Base-by-base conservation (phyloP, 1,139 yeast species). In the Suhomyces maxii region DNA sequence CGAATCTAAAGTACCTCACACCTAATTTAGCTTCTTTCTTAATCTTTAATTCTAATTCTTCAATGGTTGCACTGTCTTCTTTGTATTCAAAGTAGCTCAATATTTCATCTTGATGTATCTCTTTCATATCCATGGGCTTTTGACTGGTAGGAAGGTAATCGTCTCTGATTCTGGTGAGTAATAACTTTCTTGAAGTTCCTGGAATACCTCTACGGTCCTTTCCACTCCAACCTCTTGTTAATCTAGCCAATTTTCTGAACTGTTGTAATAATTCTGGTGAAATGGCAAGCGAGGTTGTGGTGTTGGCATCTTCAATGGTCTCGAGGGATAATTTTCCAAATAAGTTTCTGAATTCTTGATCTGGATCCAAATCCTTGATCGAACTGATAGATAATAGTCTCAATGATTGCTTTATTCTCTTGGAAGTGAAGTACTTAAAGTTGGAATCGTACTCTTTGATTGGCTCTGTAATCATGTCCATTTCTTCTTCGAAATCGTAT, bases 201-300 rank as follows among this genome's bases (percentile, higher is more conserved):
- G 95, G 91, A 6, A 87, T 80, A 10, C 82, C 71, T 42, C 86
- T 67, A 48, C 84, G 81, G 59, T 88, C 95, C 53, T 82, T 80
- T 0, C 96, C 95, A 41, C 90, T 85, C 95, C 95, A 89, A 18
- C 89, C 89, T 54, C 88, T 75, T 1, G 87, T 82, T 26, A 84
- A 65, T 48, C 82, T 75, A 9, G 86, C 82, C 53, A 86, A 53
- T 50, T 78, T 75, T 55, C 82, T 84, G 53, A 84, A 80, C 56
- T 83, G 89, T 44, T 76, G 80, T 47, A 86, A 65, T 10, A 82
- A 76, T 53, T 85, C 90, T 0, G 90, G 90, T 0, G 86, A 75
- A 1, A 81, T 76, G 30, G 85, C 81, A 31, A 78, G 60, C 1
- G 84, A 72, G 1, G 84, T 69, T 5, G 84, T 72, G 7, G 86